Evolutionary conservation across 208 protist species (phyloP).

Genomic region (Trypanosoma conorhini): DNA sequence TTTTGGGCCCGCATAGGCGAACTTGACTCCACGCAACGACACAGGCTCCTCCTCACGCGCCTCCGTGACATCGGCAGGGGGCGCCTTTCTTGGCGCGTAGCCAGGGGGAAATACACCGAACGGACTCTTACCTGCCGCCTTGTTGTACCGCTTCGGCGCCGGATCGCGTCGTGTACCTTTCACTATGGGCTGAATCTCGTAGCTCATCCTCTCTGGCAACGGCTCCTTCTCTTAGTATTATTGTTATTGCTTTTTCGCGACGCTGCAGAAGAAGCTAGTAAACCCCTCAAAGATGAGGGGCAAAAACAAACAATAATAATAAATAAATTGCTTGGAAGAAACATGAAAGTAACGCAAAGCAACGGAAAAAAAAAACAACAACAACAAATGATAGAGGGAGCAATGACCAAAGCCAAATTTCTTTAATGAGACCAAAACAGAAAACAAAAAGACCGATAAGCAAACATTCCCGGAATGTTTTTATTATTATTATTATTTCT

Average conservation of each 20-base stretch:
- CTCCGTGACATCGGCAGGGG: conserved; percentile 9
- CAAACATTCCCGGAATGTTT: neutral
- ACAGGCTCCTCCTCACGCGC: conserved; percentile 7
- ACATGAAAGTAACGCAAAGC: neutral
- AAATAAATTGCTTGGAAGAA: neutral
- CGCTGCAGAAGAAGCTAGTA: neutral
- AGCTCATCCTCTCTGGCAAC: conserved; percentile 53
- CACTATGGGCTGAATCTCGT: conserved; percentile 89
- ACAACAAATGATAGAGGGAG: neutral
- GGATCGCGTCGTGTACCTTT: conserved; percentile 90
- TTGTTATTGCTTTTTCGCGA: neutral
- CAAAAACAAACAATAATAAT: neutral
- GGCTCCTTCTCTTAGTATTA: conserved; percentile 9
- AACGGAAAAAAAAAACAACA: conserved; percentile 5
- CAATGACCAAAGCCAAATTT: too few species aligned
- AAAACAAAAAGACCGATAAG: too few species aligned
- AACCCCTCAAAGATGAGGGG: neutral
- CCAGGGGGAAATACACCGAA: conserved; percentile 81
- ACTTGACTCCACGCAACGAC: conserved; percentile 42
- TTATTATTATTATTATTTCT: neutral
- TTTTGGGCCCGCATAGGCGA: conserved; percentile 70
- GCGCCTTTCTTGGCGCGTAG: conserved; percentile 45
- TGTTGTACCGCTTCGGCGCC: conserved; percentile 72
- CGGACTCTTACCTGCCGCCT: conserved; percentile 72
- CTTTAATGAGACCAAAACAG: neutral